Percentiles rank a stretch among this genome's conserved stretches.
Evolutionary conservation across 2,329 filamentous ascomycete species (phyloP).

Genomic region (Trichoderma atroviride): DNA sequence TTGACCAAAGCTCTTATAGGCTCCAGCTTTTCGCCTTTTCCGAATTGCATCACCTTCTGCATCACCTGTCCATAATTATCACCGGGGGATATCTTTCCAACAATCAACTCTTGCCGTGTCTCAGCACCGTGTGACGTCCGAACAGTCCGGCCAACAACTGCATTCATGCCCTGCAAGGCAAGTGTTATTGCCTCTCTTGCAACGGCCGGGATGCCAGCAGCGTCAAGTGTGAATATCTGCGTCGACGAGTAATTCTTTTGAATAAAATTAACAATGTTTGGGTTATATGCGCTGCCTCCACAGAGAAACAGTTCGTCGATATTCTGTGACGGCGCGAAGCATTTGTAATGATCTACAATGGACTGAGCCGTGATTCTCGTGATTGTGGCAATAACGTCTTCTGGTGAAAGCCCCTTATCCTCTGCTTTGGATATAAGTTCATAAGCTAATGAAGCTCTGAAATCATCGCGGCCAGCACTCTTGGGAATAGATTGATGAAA

Average conservation of each 20-base stretch:
- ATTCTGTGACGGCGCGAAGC: slow-evolving; percentile 26
- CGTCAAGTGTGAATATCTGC: slow-evolving; percentile 56
- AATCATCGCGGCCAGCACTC: slow-evolving; percentile 55
- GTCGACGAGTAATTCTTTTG: slow-evolving; percentile 51
- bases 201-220: slow-evolving; percentile 50
- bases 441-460: slow-evolving; percentile 50
- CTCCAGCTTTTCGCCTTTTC: slow-evolving; percentile 46
- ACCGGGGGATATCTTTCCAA: slow-evolving; percentile 59
- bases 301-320: slow-evolving; percentile 61
- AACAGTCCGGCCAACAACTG: slow-evolving; percentile 56
- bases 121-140: slow-evolving; percentile 57
- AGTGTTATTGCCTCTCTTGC: slow-evolving; percentile 58
- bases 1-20: slow-evolving; percentile 56
- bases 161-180: slow-evolving; percentile 62
- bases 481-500: slow-evolving; percentile 48
- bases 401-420: slow-evolving; percentile 42
- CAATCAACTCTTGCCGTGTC: slow-evolving; percentile 52
- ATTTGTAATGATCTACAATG: slow-evolving; percentile 30
- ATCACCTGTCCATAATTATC: slow-evolving; percentile 57
- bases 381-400: slow-evolving; percentile 53
- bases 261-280: slow-evolving; percentile 59
- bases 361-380: slow-evolving; percentile 50
- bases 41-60: slow-evolving; percentile 55
- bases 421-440: slow-evolving; percentile 47
- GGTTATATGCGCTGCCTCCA: slow-evolving; percentile 60